Evolutionary conservation across 768 basidiomycete genomes (phyloP).

Genomic region (Hypholoma fasciculare): DNA sequence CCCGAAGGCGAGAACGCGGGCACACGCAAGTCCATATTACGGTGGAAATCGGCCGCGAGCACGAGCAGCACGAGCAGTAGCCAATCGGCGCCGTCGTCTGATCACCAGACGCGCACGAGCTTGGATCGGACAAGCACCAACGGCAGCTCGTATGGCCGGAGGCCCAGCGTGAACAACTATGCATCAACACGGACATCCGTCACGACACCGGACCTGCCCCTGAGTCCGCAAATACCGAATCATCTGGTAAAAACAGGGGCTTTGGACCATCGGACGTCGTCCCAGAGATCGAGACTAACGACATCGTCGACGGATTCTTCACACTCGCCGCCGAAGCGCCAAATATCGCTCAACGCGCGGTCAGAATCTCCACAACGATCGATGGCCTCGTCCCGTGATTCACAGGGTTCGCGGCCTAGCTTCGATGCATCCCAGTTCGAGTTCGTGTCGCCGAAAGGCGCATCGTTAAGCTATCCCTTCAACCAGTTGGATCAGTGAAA

Average conservation of each 20-base stretch:
- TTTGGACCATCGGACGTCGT: slow-evolving; percentile 27
- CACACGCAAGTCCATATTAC: slow-evolving; percentile 70
- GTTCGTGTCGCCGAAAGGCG: slow-evolving; percentile 54
- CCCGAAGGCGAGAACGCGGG: slow-evolving; percentile 45
- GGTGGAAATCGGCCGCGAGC: slow-evolving; percentile 47
- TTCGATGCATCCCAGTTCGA: slow-evolving; percentile 71
- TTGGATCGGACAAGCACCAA: slow-evolving; percentile 35
- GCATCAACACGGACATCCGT: slow-evolving; percentile 36
- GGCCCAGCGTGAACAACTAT: not conserved
- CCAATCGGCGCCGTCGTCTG: slow-evolving; percentile 25
- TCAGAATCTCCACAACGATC: slow-evolving; percentile 35
- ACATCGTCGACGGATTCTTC: slow-evolving; percentile 34
- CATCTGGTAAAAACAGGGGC: slow-evolving; percentile 35
- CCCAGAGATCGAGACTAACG: slow-evolving; percentile 29
- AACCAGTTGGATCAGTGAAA: slow-evolving; percentile 46
- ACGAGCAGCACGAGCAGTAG: slow-evolving; percentile 15
- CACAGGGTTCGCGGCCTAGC: slow-evolving; percentile 47
- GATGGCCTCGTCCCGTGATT: slow-evolving; percentile 42
- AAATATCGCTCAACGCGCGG: slow-evolving; percentile 21
- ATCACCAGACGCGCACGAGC: slow-evolving; percentile 32
- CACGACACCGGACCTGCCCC: slow-evolving; percentile 51
- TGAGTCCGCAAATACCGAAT: slow-evolving; percentile 62
- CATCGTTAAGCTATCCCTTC: slow-evolving; percentile 57
- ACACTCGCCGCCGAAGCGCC: slow-evolving; percentile 26
- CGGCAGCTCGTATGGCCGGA: slow-evolving; percentile 14